phyloP scores from a whole-genome alignment of 176 grass and related monocot genomes.

The Chloris gayana region DNA sequence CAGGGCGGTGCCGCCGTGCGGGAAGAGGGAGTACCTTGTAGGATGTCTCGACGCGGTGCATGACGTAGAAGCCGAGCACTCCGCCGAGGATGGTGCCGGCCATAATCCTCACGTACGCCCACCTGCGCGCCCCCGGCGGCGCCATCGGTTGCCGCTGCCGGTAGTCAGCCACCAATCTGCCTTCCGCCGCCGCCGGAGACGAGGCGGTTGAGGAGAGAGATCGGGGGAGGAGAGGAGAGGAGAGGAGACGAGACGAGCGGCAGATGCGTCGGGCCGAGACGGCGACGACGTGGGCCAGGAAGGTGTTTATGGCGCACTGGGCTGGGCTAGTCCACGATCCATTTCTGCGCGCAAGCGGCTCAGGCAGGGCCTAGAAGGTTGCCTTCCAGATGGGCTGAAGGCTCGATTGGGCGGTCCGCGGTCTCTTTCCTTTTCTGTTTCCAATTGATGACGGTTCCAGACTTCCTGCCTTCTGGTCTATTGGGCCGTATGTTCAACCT shows the following conservation, averaged over 20 bases:
- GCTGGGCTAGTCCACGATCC: neutral
- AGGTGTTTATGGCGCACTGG: neutral
- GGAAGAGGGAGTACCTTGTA: conserved; percentile 62
- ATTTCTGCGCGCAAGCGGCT: too few relatives aligned
- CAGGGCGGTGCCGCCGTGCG: neutral
- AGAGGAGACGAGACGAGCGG: neutral
- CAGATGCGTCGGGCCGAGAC: neutral
- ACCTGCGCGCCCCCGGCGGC: conserved; percentile 51
- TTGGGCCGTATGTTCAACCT: too few relatives aligned
- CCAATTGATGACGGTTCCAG: too few relatives aligned
- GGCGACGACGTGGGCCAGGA: neutral
- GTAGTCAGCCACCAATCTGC: neutral
- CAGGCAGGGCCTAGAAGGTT: too few relatives aligned
- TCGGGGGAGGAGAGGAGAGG: neutral
- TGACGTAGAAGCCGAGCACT: conserved; percentile 77
- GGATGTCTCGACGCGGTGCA: conserved; percentile 78
- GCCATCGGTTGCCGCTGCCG: conserved; percentile 20
- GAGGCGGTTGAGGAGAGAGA: neutral
- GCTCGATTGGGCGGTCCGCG: too few relatives aligned
- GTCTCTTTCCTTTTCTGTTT: too few relatives aligned
- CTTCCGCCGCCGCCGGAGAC: conserved; percentile 1
- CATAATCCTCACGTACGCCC: conserved; percentile 74
- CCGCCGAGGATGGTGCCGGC: conserved; percentile 81
- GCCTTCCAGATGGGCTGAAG: too few relatives aligned
- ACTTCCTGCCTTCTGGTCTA: too few relatives aligned